These are phyloP conservation scores for Suillus spraguei DNA, from an alignment of 768 basidiomycete species.

Conservation along the genomic window DNA sequence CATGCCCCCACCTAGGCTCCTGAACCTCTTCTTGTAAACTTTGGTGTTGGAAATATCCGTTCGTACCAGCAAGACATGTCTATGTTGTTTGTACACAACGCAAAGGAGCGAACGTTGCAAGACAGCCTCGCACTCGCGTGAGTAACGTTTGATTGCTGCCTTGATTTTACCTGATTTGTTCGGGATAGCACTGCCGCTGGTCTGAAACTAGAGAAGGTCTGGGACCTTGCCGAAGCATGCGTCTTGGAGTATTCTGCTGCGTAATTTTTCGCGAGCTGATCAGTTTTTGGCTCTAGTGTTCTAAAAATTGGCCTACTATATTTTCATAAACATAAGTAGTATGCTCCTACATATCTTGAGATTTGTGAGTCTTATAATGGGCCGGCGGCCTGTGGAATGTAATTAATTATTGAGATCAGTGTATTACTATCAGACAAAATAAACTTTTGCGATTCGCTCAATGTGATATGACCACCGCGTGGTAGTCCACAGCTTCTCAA, in stretches of 20 bases:
- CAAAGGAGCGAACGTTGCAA: constrained; percentile 35
- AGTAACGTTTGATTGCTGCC: constrained; percentile 6
- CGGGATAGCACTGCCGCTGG: constrained; percentile 24
- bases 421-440: constrained; percentile 8
- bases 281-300: constrained; percentile 10
- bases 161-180: constrained; percentile 10
- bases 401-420: not conserved
- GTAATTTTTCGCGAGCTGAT: constrained; percentile 12
- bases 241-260: constrained; percentile 28
- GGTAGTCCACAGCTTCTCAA: constrained; percentile 46
- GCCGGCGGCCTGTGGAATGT: not conserved
- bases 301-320: constrained; percentile 1
- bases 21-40: constrained; percentile 35
- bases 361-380: constrained; percentile 7
- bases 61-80: constrained; percentile 33
- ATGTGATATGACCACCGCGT: not conserved
- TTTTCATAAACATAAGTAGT: constrained; percentile 21
- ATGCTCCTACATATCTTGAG: not conserved
- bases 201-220: constrained; percentile 33
- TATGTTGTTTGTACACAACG: constrained; percentile 35
- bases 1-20: constrained; percentile 29
- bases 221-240: constrained; percentile 31
- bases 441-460: not conserved
- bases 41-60: constrained; percentile 31
- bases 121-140: constrained; percentile 32